Percentiles rank a stretch among this genome's conserved stretches.
Evolutionary conservation across 345 rosid species (phyloP).

Genomic region (rapeseed (Brassica napus)): Da-Ae NC_063435.1:8065501-8066000

Average conservation of each 20-base stretch:
- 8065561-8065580: slow-evolving; percentile 18
- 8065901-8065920: slow-evolving; percentile 43
- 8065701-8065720: neutral
- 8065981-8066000: slow-evolving; percentile 6
- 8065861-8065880: neutral
- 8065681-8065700: neutral
- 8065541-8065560: neutral
- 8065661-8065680: neutral
- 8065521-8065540: neutral
- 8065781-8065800: neutral
- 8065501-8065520: neutral
- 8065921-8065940: slow-evolving; percentile 22
- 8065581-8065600: neutral
- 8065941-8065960: slow-evolving; percentile 38
- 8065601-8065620: neutral
- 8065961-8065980: slow-evolving; percentile 41
- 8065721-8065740: neutral
- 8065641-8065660: neutral
- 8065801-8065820: neutral
- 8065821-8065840: neutral
- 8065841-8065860: slow-evolving; percentile 22
- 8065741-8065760: neutral
- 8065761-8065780: neutral
- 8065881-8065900: slow-evolving; percentile 44
- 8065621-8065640: neutral